A percentile compares a stretch with the other conserved stretches of the same genome.
phyloP scores from a whole-genome alignment of 1,284 basidiomycete species.

The Fomitopsis pinicola region DNA sequence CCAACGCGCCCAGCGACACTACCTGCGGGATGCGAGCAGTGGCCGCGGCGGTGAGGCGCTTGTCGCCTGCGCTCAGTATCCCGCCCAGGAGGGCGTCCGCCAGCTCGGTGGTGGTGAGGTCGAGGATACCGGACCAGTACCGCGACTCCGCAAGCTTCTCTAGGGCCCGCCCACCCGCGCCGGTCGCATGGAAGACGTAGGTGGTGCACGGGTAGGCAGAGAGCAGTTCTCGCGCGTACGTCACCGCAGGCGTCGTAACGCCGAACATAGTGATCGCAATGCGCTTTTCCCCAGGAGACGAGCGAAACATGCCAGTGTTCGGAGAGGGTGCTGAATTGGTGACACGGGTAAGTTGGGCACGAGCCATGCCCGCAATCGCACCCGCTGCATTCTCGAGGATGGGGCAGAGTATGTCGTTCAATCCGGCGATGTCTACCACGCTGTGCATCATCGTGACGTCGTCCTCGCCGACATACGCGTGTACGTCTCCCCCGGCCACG shows the following conservation, averaged over 20 bases:
- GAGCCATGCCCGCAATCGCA: conserved; percentile 21
- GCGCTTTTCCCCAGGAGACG: conserved; percentile 5
- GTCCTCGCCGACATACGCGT: conserved; percentile 17
- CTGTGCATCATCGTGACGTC: conserved; percentile 20
- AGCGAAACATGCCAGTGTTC: background rate
- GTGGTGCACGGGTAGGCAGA: conserved; percentile 16
- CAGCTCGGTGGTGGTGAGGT: conserved; percentile 23
- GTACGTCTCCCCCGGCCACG: conserved; percentile 20
- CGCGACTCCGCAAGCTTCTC: conserved; percentile 14
- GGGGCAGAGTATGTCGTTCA: conserved; percentile 21
- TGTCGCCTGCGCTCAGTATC: conserved; percentile 18
- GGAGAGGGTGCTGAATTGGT: background rate
- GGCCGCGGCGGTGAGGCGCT: conserved; percentile 19
- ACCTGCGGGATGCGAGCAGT: conserved; percentile 17
- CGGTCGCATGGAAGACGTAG: conserved; percentile 21
- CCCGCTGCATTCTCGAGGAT: conserved; percentile 22
- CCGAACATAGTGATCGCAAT: conserved; percentile 24
- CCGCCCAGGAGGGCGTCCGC: conserved; percentile 22
- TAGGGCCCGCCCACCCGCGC: conserved; percentile 19
- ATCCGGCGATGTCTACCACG: conserved; percentile 23
- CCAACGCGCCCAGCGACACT: conserved; percentile 21
- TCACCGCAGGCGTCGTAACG: conserved; percentile 22
- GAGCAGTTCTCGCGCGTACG: conserved; percentile 18
- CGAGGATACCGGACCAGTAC: conserved; percentile 21
- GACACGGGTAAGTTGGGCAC: conserved; percentile 10